These are phyloP conservation scores for Coelastrella sp. DNA, from an alignment of 139 green algal genomes.

Conservation along the genomic window DNA sequence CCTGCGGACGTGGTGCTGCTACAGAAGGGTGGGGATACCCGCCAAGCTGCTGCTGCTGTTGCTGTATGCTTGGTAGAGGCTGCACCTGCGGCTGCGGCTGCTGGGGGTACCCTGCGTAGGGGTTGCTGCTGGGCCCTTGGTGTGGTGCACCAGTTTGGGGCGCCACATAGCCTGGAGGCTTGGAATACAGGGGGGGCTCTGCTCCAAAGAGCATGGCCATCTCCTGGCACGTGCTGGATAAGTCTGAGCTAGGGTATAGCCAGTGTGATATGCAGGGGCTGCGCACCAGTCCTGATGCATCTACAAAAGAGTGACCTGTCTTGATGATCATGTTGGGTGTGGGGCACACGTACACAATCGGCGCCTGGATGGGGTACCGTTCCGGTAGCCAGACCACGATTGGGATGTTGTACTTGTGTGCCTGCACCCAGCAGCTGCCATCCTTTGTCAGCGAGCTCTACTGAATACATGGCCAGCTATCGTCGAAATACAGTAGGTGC, in stretches of 20 bases:
- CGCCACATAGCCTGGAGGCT: constrained; percentile 62
- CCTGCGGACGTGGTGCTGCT: background rate
- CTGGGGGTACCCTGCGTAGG: constrained; percentile 1
- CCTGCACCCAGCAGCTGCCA: constrained; percentile 54
- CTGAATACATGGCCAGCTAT: too few relatives aligned
- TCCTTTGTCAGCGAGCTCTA: too few relatives aligned
- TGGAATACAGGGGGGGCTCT: constrained; percentile 89
- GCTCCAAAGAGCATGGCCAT: constrained; percentile 84
- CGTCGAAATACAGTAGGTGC: background rate
- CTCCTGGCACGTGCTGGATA: constrained; percentile 72
- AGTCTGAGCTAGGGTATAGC: constrained; percentile 58
- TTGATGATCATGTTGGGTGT: constrained; percentile 95
- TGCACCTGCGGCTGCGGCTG: constrained; percentile 29
- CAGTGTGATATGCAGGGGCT: constrained; percentile 65
- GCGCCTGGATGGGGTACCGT: constrained; percentile 77
- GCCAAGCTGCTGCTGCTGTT: constrained; percentile 33
- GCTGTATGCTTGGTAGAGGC: constrained; percentile 13
- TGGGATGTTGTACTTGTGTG: constrained; percentile 96
- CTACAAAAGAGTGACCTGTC: constrained; percentile 80
- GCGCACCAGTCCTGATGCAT: constrained; percentile 71
- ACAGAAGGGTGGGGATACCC: constrained; percentile 2
- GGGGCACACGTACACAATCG: constrained; percentile 87
- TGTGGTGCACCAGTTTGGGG: background rate
- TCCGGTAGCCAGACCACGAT: constrained; percentile 89
- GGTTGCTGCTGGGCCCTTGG: constrained; percentile 30